Evolutionary conservation across 306 rosid genomes (phyloP), one percentile per base, ranked within the genome.

Genomic region (Cucurbita ficifolia): DNA sequence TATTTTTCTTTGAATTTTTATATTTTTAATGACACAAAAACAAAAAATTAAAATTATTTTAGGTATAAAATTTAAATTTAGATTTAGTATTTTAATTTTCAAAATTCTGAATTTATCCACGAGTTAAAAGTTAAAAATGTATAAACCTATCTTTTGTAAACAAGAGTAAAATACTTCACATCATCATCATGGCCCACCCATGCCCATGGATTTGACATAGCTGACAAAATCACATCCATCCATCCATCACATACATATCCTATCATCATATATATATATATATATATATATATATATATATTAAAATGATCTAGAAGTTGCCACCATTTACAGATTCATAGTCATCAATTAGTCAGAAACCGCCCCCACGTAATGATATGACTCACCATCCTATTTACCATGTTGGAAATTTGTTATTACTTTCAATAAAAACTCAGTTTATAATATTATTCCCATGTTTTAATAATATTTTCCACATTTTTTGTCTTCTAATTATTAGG

Each of bases 311-410:
- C 48, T 38, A 70, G 78, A 33, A 60, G 53, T 21, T 76, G 75
- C 57, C 71, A 71, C 43, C 29, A 59, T 11, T 21, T 6, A 7
- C 39, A 16, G 43, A 52, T 70, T 82, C 96, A 50, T 10, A 53
- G 84, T 89, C 88, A 83, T 61, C 75, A 82, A 81, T 80, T 90
- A 86, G 86, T 92, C 88, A 82, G 70, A 77, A 69, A 36, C 48
- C 8, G 67, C 81, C 79, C 22, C 92, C 96, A 74, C 78, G 57
- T 62, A 21, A 21, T 67, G 53, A 71, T 62, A 69, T 79, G 86
- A 82, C 85, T 78, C 83, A 70, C 35, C 69, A 22, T 59, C 78
- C 81, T 29, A 7, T 6, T 46, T 21, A 22, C 24, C 4, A 12
- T 68, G 39, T 68, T 46, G 1, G 1, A 68, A 22, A 10, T 68